A percentile compares a stretch with the other conserved stretches of the same genome.
Conservation (phyloP, 345 rosid species). For the Salix viminalis region DNA sequence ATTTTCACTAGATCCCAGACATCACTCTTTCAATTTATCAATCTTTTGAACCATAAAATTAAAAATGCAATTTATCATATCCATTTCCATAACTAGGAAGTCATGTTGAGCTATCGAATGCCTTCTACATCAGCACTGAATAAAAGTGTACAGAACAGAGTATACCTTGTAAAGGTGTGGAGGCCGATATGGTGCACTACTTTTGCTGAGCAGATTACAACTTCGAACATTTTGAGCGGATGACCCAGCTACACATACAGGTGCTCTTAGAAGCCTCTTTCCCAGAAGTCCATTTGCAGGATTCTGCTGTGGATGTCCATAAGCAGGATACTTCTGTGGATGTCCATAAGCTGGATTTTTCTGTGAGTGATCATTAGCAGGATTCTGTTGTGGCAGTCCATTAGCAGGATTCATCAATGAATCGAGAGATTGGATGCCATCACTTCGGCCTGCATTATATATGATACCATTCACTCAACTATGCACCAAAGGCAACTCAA, state of each 20-base stretch:
- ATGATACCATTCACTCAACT: slow-evolving; percentile 8
- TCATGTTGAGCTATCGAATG: background rate
- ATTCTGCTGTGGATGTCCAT: background rate
- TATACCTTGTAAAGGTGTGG: slow-evolving; percentile 30
- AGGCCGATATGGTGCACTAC: slow-evolving; percentile 26
- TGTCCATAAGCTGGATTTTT: slow-evolving; percentile 9
- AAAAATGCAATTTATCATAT: background rate
- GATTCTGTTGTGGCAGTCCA: slow-evolving; percentile 23
- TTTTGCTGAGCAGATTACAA: slow-evolving; percentile 19
- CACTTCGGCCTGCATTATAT: slow-evolving; percentile 7
- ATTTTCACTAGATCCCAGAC: background rate
- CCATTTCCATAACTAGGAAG: background rate
- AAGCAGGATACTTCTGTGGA: slow-evolving; percentile 8
- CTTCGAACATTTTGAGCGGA: slow-evolving; percentile 11
- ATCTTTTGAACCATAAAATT: background rate
- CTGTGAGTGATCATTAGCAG: background rate
- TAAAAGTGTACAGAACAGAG: background rate
- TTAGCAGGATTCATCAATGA: slow-evolving; percentile 11
- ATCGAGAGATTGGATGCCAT: slow-evolving; percentile 11
- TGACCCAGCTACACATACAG: background rate
- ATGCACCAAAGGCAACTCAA: background rate
- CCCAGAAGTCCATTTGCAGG: slow-evolving; percentile 23
- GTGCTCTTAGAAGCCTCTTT: slow-evolving; percentile 9
- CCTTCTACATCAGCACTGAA: background rate
- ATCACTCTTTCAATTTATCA: background rate